Conservation (phyloP, 106 monocot species). For the Allium cepa region DNA sequence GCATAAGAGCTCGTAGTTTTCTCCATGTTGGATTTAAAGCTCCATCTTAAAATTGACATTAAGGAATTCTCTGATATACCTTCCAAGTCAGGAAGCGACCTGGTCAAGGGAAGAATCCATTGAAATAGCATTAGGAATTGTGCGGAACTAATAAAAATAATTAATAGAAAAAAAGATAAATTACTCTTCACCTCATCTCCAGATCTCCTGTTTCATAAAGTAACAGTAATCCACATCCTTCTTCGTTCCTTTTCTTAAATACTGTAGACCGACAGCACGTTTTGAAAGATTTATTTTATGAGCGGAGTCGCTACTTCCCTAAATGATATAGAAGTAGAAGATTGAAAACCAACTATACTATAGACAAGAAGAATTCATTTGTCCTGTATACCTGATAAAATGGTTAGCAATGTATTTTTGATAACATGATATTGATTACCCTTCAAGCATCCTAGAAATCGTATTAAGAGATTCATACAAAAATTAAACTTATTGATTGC, state of each 20-base stretch:
- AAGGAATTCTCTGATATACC: constrained; percentile 56
- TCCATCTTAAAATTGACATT: constrained; percentile 87
- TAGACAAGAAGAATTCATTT: too few relatives aligned
- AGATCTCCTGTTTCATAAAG: constrained; percentile 80
- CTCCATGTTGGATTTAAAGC: constrained; percentile 88
- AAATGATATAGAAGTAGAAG: not conserved
- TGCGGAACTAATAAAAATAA: too few relatives aligned
- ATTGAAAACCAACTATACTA: not conserved
- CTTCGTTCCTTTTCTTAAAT: constrained; percentile 41
- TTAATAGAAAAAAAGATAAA: not conserved
- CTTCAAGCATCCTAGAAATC: too few relatives aligned
- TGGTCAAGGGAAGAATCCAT: constrained; percentile 19
- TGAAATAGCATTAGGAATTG: not conserved
- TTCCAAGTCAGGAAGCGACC: constrained; percentile 72
- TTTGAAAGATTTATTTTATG: constrained; percentile 46
- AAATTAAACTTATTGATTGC: too few relatives aligned
- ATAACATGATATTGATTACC: too few relatives aligned
- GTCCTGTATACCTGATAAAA: too few relatives aligned
- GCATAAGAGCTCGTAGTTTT: constrained; percentile 65
- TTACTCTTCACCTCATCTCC: constrained; percentile 61
- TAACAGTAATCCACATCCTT: constrained; percentile 50
- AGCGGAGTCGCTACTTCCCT: constrained; percentile 42
- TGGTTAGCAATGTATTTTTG: too few relatives aligned
- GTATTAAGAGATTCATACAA: too few relatives aligned
- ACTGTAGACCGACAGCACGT: constrained; percentile 71